Base-by-base conservation (phyloP, 2,329 filamentous ascomycete genomes). In the Diaporthe ampelina region DNA sequence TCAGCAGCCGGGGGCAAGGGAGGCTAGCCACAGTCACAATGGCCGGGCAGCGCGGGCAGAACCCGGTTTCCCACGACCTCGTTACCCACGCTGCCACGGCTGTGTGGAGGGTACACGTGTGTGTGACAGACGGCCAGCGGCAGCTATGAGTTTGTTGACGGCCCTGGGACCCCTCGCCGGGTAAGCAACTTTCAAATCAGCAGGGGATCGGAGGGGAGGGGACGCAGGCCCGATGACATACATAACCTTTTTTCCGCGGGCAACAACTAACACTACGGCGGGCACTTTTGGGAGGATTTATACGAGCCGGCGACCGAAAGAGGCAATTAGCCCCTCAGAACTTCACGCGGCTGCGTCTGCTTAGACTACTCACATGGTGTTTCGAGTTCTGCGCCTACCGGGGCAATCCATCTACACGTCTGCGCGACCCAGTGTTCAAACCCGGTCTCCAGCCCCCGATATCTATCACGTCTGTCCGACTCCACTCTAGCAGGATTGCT, bases 261-360 rank as follows among this genome's bases (percentile, higher is more conserved):
- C 29, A 29, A 56, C 37, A 8, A 45, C 54, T 11, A 29, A 9
- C 19, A 21, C 45, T 10, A 48, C 37, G 26, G 32, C 32, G 58
- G 69, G 37, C 57, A 26, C 35, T 24, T 40, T 9, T 40, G 17
- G 67, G 5, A 45, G n/a, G 48, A 32, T 52, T 32, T 21, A 54
- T 50, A 67, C 63, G 43, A 67, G 61, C 56, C 69, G 32, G 57
- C 59, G 59, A 54, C 70, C 26, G 24, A 67, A 61, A 29, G 52
- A 59, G 73, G 73, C 54, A 73, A 73, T 52, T 68, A 32, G 35
- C 43, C 48, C 5, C 40, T 21, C 17, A 10, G 11, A 8, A 29
- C 7, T 32, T 9, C 19, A 21, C 21, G 4, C n/a, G 32, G 19
- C 15, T n/a, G 26, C 19, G 26, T 50, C 15, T 24, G 26, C 10